These are phyloP conservation scores for Mortierella polycephala DNA, from an alignment of 371 early-diverging fungal genomes.

Conservation along the genomic window DNA sequence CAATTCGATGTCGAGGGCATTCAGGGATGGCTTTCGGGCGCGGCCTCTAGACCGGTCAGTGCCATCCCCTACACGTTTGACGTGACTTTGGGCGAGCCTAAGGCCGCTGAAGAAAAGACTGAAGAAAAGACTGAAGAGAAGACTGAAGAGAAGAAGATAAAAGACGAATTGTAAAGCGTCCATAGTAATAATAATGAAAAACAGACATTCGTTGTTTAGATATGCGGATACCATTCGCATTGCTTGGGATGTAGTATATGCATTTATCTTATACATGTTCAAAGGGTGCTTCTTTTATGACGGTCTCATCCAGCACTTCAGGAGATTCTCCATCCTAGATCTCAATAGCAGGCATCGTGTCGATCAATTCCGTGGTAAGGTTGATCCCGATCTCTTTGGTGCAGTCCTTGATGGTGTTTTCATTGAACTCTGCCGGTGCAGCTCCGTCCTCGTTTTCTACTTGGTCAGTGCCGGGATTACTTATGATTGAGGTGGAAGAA, in stretches of 20 bases:
- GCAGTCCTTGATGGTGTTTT: no score
- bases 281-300: not conserved
- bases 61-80: constrained; percentile 52
- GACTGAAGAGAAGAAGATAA: constrained; percentile 3
- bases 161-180: constrained; percentile 24
- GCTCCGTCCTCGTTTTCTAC: no score
- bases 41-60: constrained; percentile 55
- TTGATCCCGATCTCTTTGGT: no score
- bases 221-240: no score
- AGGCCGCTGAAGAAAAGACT: not conserved
- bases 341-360: not conserved
- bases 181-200: not conserved
- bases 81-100: constrained; percentile 6
- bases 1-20: constrained; percentile 74
- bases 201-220: not conserved
- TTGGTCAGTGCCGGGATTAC: no score
- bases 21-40: constrained; percentile 62
- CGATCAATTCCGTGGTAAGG: not conserved
- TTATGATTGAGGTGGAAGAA: no score
- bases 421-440: no score
- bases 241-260: no score
- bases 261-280: not conserved
- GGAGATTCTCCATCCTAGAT: not conserved
- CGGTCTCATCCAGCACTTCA: not conserved
- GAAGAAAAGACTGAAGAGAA: constrained; percentile 1